phyloP scores from a whole-genome alignment of 768 basidiomycete genomes.

The Clitopilus passeckerianus region DNA sequence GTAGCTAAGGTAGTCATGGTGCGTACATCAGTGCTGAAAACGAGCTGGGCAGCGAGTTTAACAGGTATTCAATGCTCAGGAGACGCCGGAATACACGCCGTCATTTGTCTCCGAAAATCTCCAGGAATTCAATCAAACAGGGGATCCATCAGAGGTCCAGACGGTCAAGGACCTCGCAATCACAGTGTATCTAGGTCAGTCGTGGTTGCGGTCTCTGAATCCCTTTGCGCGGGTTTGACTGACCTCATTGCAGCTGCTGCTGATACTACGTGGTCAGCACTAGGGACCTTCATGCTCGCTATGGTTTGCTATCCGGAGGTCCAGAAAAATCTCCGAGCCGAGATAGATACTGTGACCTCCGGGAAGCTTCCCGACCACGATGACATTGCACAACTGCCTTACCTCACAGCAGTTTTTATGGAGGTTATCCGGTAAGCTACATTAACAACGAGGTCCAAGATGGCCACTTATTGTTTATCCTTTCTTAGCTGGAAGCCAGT shows the following conservation, averaged over 20 bases:
- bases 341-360: background rate
- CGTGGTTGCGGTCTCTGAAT: background rate
- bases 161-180: background rate
- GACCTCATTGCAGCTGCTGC: slow-evolving; percentile 4
- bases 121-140: too few relatives aligned
- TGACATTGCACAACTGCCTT: background rate
- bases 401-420: background rate
- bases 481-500: background rate
- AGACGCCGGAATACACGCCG: too few relatives aligned
- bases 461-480: background rate
- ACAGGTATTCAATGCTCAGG: too few relatives aligned
- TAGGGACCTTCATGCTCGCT: background rate
- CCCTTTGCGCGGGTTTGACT: background rate
- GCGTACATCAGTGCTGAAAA: background rate
- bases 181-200: background rate
- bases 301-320: background rate
- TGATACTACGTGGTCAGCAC: background rate
- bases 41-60: too few relatives aligned
- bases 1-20: background rate
- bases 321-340: background rate
- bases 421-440: background rate
- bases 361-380: background rate
- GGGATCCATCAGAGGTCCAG: too few relatives aligned
- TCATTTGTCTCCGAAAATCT: too few relatives aligned
- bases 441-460: background rate